These are phyloP conservation scores for Neostapfia colusana DNA, from an alignment of 176 grass and related monocot species.

Conservation along the genomic window DNA sequence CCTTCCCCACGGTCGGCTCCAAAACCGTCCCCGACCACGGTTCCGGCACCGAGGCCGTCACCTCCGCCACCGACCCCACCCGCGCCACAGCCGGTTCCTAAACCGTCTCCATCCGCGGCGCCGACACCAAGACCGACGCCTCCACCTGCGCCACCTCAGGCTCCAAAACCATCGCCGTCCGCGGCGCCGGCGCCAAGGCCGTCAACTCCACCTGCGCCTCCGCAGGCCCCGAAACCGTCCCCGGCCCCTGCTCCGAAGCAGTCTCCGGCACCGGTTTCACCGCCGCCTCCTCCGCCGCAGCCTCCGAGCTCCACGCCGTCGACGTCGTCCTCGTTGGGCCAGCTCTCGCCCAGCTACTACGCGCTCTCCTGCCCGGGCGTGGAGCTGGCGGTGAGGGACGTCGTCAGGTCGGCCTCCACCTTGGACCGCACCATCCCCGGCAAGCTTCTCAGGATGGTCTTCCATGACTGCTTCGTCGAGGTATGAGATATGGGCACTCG, in stretches of 20 bases:
- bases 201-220: background rate
- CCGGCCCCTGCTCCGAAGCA: background rate
- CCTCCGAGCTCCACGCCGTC: conserved; percentile 23
- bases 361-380: conserved; percentile 65
- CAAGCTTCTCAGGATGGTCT: conserved; percentile 87
- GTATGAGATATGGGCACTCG: background rate
- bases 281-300: background rate
- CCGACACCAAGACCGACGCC: background rate
- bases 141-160: background rate
- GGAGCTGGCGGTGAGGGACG: conserved; percentile 65
- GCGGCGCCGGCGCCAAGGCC: conserved; percentile 12
- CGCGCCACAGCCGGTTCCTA: background rate
- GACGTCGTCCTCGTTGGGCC: conserved; percentile 32
- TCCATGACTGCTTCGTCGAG: conserved; percentile 97
- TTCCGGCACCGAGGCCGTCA: background rate
- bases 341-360: conserved; percentile 71
- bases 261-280: background rate
- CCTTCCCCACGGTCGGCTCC: background rate
- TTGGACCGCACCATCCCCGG: conserved; percentile 62
- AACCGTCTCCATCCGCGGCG: background rate
- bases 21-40: background rate
- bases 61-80: background rate
- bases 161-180: background rate
- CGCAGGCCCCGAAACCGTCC: background rate
- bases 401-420: conserved; percentile 55